phyloP scores from a whole-genome alignment of 768 basidiomycete genomes.

The Boletus coccyginus region DNA sequence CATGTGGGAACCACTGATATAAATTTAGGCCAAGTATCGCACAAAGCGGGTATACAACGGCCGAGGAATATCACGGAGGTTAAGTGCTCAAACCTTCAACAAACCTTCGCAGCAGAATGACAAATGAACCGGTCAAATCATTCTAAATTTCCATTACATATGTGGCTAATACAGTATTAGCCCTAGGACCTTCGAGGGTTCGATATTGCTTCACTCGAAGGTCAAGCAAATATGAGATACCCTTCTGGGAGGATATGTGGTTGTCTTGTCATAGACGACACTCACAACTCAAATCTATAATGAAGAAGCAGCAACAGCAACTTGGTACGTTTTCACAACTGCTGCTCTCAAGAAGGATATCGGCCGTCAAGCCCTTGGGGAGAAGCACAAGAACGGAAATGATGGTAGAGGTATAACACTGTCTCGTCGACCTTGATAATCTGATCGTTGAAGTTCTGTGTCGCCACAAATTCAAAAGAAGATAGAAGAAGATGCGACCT shows the following conservation, averaged over 20 bases:
- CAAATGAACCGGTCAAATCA: too few species aligned
- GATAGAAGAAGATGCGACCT: not conserved
- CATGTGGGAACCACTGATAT: too few species aligned
- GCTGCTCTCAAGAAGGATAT: constrained; percentile 63
- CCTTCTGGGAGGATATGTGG: constrained; percentile 60
- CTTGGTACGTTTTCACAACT: not conserved
- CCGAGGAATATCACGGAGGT: not conserved
- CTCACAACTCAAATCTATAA: constrained; percentile 47
- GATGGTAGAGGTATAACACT: constrained; percentile 74
- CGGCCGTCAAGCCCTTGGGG: constrained; percentile 80
- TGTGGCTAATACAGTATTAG: not conserved
- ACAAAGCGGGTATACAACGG: too few species aligned
- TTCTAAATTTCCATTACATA: not conserved
- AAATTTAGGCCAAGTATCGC: too few species aligned
- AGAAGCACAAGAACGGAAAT: constrained; percentile 74
- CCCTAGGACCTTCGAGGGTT: constrained; percentile 4
- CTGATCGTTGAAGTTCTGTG: constrained; percentile 60
- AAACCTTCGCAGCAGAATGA: not conserved
- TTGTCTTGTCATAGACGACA: constrained; percentile 52
- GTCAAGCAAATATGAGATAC: constrained; percentile 26
- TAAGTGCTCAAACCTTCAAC: too few species aligned
- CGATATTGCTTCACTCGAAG: constrained; percentile 26
- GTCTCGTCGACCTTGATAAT: constrained; percentile 41
- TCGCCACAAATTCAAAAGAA: not conserved
- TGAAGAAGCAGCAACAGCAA: not conserved